Percentiles rank a stretch among this genome's conserved stretches.
Conservation (phyloP, 2,329 filamentous ascomycete genomes). For the Neospermospora avenae region DNA sequence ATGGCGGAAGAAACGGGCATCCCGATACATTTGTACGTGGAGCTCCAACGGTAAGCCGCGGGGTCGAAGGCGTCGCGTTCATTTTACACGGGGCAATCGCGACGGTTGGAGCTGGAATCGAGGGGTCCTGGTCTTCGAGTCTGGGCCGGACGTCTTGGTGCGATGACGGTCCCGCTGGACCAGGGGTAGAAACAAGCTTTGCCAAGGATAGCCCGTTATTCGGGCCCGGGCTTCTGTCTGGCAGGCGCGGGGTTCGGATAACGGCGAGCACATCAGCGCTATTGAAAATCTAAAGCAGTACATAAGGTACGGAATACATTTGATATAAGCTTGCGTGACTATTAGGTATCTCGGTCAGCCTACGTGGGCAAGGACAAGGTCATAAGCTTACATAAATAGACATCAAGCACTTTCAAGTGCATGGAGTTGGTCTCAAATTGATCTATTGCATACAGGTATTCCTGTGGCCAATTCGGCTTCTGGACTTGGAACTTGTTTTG, state of each 20-base stretch:
- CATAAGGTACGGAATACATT: no score
- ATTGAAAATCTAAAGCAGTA: background rate
- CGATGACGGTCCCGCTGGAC: conserved; percentile 14
- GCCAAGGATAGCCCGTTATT: conserved; percentile 19
- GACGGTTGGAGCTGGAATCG: background rate
- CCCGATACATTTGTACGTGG: background rate
- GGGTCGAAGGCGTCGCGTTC: background rate
- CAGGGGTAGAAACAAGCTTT: conserved; percentile 23
- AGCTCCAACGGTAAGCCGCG: background rate
- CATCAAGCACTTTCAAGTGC: background rate
- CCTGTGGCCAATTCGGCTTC: background rate
- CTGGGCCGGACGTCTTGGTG: background rate
- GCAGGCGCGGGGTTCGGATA: conserved; percentile 2
- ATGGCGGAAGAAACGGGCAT: background rate
- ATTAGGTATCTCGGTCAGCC: background rate
- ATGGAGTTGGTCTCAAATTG: background rate
- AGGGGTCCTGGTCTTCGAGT: background rate
- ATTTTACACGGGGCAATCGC: conserved; percentile 1
- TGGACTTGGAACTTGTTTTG: background rate
- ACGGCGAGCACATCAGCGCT: background rate
- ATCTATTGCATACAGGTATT: background rate
- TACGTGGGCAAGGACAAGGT: background rate
- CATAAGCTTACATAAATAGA: background rate
- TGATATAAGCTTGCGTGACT: no score
- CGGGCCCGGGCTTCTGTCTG: background rate